These are phyloP conservation scores for Raphanus sativus DNA, from an alignment of 345 rosid genomes.

Conservation along the genomic window DNA sequence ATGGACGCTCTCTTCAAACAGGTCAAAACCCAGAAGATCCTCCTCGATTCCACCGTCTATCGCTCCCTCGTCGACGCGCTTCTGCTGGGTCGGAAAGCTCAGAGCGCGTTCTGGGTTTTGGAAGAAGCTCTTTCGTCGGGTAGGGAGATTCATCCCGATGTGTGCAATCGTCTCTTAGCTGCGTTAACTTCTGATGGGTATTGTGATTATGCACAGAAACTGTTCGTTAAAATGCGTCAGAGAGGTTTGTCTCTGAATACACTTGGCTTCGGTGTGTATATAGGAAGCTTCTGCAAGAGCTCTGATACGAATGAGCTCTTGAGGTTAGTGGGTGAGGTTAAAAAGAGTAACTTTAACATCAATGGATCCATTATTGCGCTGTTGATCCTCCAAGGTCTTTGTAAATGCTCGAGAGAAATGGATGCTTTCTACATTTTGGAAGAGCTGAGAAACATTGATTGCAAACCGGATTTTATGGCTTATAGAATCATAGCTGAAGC, in stretches of 20 bases:
- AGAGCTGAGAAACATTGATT: slow-evolving; percentile 66
- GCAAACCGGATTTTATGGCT: slow-evolving; percentile 91
- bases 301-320: slow-evolving; percentile 44
- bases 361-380: slow-evolving; percentile 73
- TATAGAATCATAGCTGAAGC: slow-evolving; percentile 82
- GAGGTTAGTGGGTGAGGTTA: slow-evolving; percentile 55
- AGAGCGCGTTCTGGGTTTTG: slow-evolving; percentile 60
- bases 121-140: slow-evolving; percentile 41
- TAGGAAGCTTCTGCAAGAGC: slow-evolving; percentile 55
- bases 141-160: slow-evolving; percentile 47
- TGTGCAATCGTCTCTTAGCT: slow-evolving; percentile 75
- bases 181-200: slow-evolving; percentile 54
- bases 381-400: slow-evolving; percentile 73
- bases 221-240: slow-evolving; percentile 65
- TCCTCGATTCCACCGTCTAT: slow-evolving; percentile 58
- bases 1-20: slow-evolving; percentile 59
- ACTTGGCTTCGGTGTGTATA: slow-evolving; percentile 69
- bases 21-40: slow-evolving; percentile 48
- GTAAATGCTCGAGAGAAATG: slow-evolving; percentile 54
- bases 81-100: slow-evolving; percentile 48
- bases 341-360: slow-evolving; percentile 35
- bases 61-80: slow-evolving; percentile 47
- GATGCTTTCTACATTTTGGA: slow-evolving; percentile 65
- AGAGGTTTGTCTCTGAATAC: slow-evolving; percentile 52
- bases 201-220: slow-evolving; percentile 47